Evolutionary conservation across 2,329 filamentous ascomycete species (phyloP), one percentile per base, ranked within the genome.

Genomic region (Paraphoma chrysanthemicola): DNA sequence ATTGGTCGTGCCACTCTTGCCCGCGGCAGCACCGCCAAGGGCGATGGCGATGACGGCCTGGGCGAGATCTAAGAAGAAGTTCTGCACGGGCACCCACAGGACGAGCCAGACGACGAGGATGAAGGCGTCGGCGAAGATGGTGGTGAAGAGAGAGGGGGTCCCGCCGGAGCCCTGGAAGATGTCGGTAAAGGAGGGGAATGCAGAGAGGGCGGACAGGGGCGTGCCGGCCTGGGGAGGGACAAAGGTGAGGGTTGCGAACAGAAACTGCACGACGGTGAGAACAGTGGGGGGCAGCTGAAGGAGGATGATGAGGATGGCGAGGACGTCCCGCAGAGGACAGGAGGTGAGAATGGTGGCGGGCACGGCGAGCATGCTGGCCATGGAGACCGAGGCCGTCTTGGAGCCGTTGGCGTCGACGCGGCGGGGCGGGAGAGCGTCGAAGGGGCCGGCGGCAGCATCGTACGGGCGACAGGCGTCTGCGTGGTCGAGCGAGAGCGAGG

Each of bases 271-370:
- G 76, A 92, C 84, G 62, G 93, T 94, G 70, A 97, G 85, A 56
- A 94, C 88, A 70, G 94, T 89, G 18, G 93, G 92, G 30, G 94
- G 93, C 9, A 97, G 87, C 75, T 96, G 93, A 78, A 97, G 90
- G 66, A 98, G 86, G 69, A 97, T 91, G 79, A 97, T 97, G 76
- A 98, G 88, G 71, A 98, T 97, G 74, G 94, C 93, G 79, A 97
- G 92, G 59, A 94, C 97, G 80, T 98, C 94, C 80, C 92, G 91
- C 73, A 97, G 88, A 51, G 94, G 94, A 70, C 93, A 94, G 50
- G 93, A 92, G 70, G 88, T 88, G 75, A 98, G 86, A 69, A 98
- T 94, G 53, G 93, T 97, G 66, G 91, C 86, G 62, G 90, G 90
- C 63, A 96, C 83, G 68, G 91, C 88, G 66, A 96, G 80, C 46